Percentiles rank a stretch among this genome's conserved stretches.
phyloP scores from a whole-genome alignment of 805 yeast genomes.

The Saccharomycopsis synnaedendra region DNA sequence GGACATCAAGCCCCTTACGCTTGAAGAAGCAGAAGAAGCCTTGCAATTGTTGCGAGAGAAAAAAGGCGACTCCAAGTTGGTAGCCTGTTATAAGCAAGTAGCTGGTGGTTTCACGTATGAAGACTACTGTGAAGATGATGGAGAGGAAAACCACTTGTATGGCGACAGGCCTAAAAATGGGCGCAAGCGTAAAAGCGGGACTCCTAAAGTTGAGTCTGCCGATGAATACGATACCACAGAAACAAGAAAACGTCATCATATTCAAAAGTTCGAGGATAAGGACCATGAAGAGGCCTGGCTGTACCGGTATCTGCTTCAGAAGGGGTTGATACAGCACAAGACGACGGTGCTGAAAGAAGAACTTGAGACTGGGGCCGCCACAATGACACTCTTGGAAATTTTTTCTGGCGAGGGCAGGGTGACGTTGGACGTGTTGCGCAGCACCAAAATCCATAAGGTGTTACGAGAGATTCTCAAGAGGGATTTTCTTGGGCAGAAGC shows the following conservation, averaged over 20 bases:
- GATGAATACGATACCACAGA: not conserved
- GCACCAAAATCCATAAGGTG: conserved; percentile 14
- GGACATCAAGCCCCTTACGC: conserved; percentile 5
- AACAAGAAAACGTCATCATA: not conserved
- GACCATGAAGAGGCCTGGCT: conserved; percentile 8
- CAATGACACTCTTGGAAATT: conserved; percentile 5
- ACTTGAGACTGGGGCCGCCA: not conserved
- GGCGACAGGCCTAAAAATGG: too few species aligned
- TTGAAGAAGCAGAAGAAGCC: conserved; percentile 3
- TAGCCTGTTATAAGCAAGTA: conserved; percentile 2
- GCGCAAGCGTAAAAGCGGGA: too few species aligned
- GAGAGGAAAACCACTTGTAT: too few species aligned
- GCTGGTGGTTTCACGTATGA: conserved; percentile 1
- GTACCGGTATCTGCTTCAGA: conserved; percentile 13
- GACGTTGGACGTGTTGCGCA: conserved; percentile 1
- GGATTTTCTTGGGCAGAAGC: conserved; percentile 1
- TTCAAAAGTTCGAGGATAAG: not conserved
- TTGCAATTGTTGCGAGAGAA: not conserved
- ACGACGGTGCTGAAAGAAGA: conserved; percentile 4
- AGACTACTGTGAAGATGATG: not conserved
- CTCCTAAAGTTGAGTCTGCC: too few species aligned
- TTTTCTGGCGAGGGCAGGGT: conserved; percentile 1
- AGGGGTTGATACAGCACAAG: conserved; percentile 13
- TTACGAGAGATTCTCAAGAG: conserved; percentile 13
- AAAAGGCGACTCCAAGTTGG: conserved; percentile 5